Base-by-base conservation (phyloP, 176 grass and related monocot genomes). In the Pontederia paniculata region DNA sequence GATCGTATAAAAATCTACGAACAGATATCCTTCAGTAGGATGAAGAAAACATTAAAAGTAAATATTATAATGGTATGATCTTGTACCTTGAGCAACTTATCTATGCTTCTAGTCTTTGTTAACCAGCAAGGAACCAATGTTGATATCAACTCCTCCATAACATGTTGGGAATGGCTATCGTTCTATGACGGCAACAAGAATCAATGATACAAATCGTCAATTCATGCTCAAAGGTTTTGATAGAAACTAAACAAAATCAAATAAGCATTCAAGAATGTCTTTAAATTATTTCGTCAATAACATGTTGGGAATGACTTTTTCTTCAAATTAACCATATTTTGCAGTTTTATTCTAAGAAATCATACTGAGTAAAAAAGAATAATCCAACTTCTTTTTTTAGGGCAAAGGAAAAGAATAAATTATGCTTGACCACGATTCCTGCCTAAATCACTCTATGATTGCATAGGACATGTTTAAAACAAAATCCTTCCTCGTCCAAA, bases 1-100 rank as follows among this genome's bases (percentile, higher is more conserved):
- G 91, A 83, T 83, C 82, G 80, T 73, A 90, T 84, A 57, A 90
- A 97, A 61, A 97, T 88, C 86, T 97, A 70, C 25, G 80, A 69
- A 9, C 65, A 71, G 4, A 71, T 48, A 11, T 44, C 7, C 7
- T 18, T 15, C 2, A 25, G 37, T 14, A 48, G 52, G 1, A 63
- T 50, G 52, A 8, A 70, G 47, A 52, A 51, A 50, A 44, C n/a
- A n/a, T n/a, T 44, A 1, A 49, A 74, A 44, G 20, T 48, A 13
- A 28, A 45, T 44, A 57, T 28, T 58, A 23, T 54, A 70, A 18
- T 69, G 59, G 63, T 73, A 51, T 19, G 50, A 85, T 61, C 67
- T 60, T 17, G 75, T 28, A 97, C 91, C 82, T 90, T 71, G 62
- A 97, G 77, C 74, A 97, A 72, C 49, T 89, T 75, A 55, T 84